Evolutionary conservation across 2,329 filamentous ascomycete genomes (phyloP), one percentile per base, ranked within the genome.

Genomic region (Metarhizium robertsii): DNA sequence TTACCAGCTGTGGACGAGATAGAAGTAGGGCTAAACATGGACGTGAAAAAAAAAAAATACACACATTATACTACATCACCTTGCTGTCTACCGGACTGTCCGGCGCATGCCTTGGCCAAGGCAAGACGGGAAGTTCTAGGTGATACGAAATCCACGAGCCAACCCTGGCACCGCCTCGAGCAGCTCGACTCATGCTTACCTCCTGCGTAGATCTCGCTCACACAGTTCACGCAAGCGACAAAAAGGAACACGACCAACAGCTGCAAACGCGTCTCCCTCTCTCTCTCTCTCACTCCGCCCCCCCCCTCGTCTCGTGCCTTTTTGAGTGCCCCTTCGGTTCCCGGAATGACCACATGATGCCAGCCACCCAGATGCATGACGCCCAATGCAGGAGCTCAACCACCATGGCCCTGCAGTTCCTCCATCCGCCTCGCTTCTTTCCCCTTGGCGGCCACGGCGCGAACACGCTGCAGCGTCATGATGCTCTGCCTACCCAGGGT

Each of bases 331-430:
- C 51, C 30, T 32, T 48, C 47, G 48, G 32, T 43, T 49, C 40
- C 47, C 25, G 48, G 42, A 52, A 20, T 40, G 42, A n/a, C 40
- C 52, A 54, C 48, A 54, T 53, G 55, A 53, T 43, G 51, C 1
- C 36, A 48, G 47, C 48, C 46, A 53, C 54, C 10, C n/a, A 30
- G 29, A 52, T 56, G 55, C 51, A 50, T 45, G 40, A 36, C 16
- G 30, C 40, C 36, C 2, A 48, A 25, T 43, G 46, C 25, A 52
- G 54, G 43, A 50, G 16, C 18, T 13, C 32, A 48, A 18, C 43
- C 20, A 45, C n/a, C 16, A 45, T 4, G 16, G n/a, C 42, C 42
- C 6, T 20, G 6, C 16, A 7, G 13, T 40, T 40, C 11, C 13
- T 16, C 42, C 10, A 25, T 20, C 42, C 18, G 42, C n/a, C n/a